Evolutionary conservation across 2,329 filamentous ascomycete species (phyloP).

Genomic region (Penicillium expansum): DNA sequence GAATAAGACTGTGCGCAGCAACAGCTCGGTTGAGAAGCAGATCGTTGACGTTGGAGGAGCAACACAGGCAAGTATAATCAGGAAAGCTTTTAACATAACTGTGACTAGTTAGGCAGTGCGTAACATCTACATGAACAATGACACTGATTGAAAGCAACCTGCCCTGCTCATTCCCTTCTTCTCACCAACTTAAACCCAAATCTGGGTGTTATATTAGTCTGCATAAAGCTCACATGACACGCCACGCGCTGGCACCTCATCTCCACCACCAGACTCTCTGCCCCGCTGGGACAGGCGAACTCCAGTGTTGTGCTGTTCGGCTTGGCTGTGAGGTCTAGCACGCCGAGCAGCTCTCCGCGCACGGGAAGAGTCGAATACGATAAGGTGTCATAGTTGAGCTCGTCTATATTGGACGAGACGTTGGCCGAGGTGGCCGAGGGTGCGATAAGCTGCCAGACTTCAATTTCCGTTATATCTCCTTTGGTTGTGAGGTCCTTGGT

Average conservation of each 20-base stretch:
- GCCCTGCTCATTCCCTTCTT: not conserved
- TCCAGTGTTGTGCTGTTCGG: constrained; percentile 2
- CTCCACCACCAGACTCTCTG: constrained; percentile 2
- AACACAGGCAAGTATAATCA: too few species aligned
- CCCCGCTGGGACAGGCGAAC: not conserved
- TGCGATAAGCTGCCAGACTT: constrained; percentile 1
- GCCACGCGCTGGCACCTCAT: constrained; percentile 4
- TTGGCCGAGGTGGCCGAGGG: not conserved
- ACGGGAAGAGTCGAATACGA: constrained; percentile 1
- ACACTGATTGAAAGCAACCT: not conserved
- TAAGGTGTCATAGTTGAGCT: constrained; percentile 1
- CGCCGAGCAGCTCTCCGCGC: constrained; percentile 1
- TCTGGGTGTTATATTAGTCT: not conserved
- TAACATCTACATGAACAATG: too few species aligned
- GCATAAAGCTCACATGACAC: constrained; percentile 2
- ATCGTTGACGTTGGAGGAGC: too few species aligned
- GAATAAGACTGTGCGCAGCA: too few species aligned
- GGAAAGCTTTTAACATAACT: too few species aligned
- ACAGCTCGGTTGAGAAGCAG: too few species aligned
- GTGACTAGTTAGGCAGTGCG: too few species aligned
- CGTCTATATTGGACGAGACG: not conserved
- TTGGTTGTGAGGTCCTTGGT: not conserved
- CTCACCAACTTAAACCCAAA: constrained; percentile 3
- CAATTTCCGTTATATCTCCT: not conserved
- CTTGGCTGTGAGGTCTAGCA: constrained; percentile 1